Evolutionary conservation across 768 basidiomycete species (phyloP), one percentile per base, ranked within the genome.

Genomic region (Hypsizygus marmoreus): DNA sequence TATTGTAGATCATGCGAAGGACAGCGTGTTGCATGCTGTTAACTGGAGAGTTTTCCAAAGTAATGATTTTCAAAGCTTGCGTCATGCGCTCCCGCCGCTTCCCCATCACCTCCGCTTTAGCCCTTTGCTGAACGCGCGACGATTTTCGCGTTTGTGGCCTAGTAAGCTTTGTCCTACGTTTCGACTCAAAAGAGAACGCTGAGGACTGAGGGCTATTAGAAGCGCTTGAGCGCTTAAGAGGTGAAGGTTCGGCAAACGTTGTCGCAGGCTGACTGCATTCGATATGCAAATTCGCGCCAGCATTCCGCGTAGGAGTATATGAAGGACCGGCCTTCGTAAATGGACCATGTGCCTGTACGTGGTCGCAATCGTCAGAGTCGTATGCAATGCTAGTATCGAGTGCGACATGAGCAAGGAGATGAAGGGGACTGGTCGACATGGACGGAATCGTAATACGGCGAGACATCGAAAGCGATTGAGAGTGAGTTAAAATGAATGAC

Each of bases 1-100:
- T 76, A 49, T 81, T 74, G 58, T 79, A 84, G 17, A 84, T 77
- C 74, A 82, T 82, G 50, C 75, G 74, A 50, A 84, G 75, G 45
- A 84, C 73, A 56, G 72, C 68, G 29, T 80, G 72, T 55, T 84
- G 82, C 40, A 74, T 75, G 49, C 72, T 65, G 61, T 81, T 73
- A 50, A 73, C 81, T 41, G 81, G 81, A 7, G 81, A 76, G 53
- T 80, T 80, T 47, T 72, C 72, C n/a, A 74, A 58, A 30, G 73
- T 72, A 48, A 65, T 66, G 50, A 73, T 72, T 56, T 65, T 70
- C 48, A 59, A 64, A 29, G 71, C 71, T 41, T 64, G 65, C 19
- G 67, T 64, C 55, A 70, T 53, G 37, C 65, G 56, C 38, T 67
- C 64, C 43, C 62, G 64, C 36, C 70, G 62, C 43, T 57, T 63